Evolutionary conservation across 1,284 basidiomycete species (phyloP), one percentile per base, ranked within the genome.

Genomic region (Cryptococcus sp.): DNA sequence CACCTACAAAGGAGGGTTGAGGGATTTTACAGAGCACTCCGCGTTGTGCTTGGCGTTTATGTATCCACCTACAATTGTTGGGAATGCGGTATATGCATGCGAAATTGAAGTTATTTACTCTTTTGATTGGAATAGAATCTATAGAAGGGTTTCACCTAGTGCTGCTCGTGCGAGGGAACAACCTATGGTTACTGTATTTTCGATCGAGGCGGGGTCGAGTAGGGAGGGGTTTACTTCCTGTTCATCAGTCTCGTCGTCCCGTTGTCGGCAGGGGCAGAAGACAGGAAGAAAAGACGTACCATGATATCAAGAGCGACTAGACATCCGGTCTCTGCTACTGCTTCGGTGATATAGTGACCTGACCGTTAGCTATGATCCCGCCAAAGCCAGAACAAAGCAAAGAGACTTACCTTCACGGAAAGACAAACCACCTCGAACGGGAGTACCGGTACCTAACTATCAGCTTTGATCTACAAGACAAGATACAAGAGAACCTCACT

Each of bases 171-270:
- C 85, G 37, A 99, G 80, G 28, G 91, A 96, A 72, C 93, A 93
- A 1, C 94, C 96, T 21, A 98, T 86, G 22, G 89, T 85, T 41
- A 99, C 86, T 0, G 96, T 99, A 77, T 93, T 85, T 64, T 84
- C 76, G 10, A 87, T 90, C 32, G 85, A 85, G 36, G 78, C 80
- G 32, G 78, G 78, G 64, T 91, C 87, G 39, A 76, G 73, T 16
- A 99, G 80, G 1, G 88, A 86, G 7, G 96, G 96, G 77, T 98
- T 98, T 57, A 98, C 94, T 75, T 98, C 94, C 90, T 94, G 73
- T 50, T 49, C 41, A 49, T 55, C 44, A 39, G 23, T 52, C 14
- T 2, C 5, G 22, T 21, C 32, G 19, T n/a, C 24, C 23, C 43
- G 25, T 37, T 9, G 10, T 45, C n/a, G n/a, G n/a, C n/a, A n/a